phyloP scores from a whole-genome alignment of 129 eudicot genomes.

The Lactuca sativa region DNA sequence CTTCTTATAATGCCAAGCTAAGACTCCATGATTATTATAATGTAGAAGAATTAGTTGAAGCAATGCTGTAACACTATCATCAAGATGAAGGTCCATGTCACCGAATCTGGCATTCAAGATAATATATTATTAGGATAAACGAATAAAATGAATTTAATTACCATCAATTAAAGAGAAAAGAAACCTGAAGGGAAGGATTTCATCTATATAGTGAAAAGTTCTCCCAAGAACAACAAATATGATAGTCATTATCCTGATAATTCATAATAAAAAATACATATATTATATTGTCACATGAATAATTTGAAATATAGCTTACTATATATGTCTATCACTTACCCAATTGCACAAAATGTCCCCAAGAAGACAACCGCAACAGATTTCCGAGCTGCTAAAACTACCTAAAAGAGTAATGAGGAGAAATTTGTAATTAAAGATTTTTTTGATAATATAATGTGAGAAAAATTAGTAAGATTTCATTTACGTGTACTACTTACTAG shows the following conservation, averaged over 20 bases:
- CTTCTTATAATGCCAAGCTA: constrained; percentile 59
- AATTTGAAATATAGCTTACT: background rate
- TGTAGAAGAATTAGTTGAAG: too few species aligned
- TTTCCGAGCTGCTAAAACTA: constrained; percentile 94
- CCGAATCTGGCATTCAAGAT: too few species aligned
- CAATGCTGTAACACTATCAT: constrained; percentile 88
- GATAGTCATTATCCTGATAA: constrained; percentile 82
- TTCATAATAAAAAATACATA: constrained; percentile 23
- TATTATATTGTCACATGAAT: background rate
- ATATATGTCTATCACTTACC: constrained; percentile 42
- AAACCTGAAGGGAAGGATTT: too few species aligned
- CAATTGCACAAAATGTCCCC: constrained; percentile 96
- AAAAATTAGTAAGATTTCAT: constrained; percentile 17
- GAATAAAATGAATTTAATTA: too few species aligned
- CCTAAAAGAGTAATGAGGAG: constrained; percentile 44
- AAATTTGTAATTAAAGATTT: constrained; percentile 8
- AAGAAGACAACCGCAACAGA: constrained; percentile 78
- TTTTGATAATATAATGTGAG: background rate
- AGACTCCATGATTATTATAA: too few species aligned
- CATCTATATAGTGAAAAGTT: constrained; percentile 94
- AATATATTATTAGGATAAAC: too few species aligned
- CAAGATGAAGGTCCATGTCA: too few species aligned
- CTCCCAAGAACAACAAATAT: constrained; percentile 95
- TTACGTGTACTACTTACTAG: too few species aligned
- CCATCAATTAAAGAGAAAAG: too few species aligned